Evolutionary conservation across 1,139 yeast species (phyloP), one percentile per base, ranked within the genome.

Genomic region (Blastobotrys elegans): DNA sequence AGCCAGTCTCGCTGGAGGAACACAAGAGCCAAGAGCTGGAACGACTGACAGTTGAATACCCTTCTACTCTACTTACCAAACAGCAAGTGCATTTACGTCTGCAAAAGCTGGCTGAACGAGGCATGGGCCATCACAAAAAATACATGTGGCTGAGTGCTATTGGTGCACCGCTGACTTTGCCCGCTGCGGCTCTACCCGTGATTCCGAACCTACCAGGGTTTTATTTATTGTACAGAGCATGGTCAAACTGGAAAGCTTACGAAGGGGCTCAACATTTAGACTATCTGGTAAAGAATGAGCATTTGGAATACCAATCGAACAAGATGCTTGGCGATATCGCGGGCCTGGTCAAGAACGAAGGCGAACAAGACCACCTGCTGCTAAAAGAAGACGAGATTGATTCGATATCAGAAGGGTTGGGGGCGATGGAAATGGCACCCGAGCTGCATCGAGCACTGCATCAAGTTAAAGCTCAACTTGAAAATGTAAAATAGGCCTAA

Each of bases 181-280:
- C 98, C 1, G 66, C 89, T 47, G 89, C 88, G 0, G 61, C 89
- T 40, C 61, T 92, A 0, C 98, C 98, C 0, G 73, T 90, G n/a
- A 64, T 90, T 1, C 98, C 98, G 17, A 92, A 92, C 57, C 77
- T 92, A n/a, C 98, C 98, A 0, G 97, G 97, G 0, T 84, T 92
- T 58, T 92, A 89, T 61, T 66, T 90, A 40, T 73, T 85, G 4
- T 92, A 84, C 65, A 74, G 98, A 54, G 74, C 85, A 17, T 92
- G 88, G 68, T 87, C 96, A 60, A 87, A 90, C 63, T 73, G 81
- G 60, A 86, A 84, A 60, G 96, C 96, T 1, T 71, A 77, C 50
- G 65, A 77, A 47, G 97, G 97, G 0, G 86, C 88, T 7, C 71
- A 74, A 54, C 95, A 87, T 60, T 67, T 88, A 55, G 66, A 71